Conservation (phyloP, 2,329 filamentous ascomycete species). For the Aspergillus eucalypticola region DNA sequence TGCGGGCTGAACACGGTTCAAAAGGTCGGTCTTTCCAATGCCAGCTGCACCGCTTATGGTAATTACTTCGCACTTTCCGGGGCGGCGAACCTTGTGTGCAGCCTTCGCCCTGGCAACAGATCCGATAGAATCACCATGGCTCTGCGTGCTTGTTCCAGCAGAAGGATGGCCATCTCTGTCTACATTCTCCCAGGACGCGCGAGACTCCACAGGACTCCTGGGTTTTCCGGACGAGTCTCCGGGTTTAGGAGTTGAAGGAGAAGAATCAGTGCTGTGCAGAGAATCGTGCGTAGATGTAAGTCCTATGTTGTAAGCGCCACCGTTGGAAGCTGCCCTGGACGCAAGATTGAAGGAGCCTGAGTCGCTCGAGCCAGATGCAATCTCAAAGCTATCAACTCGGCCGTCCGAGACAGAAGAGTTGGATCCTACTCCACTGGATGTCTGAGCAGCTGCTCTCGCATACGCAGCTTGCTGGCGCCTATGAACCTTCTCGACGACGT, state of each 20-base stretch:
- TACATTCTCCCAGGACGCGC: constrained; percentile 35
- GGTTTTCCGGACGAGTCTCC: constrained; percentile 28
- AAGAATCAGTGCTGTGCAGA: constrained; percentile 36
- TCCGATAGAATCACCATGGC: constrained; percentile 34
- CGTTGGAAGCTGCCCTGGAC: constrained; percentile 41
- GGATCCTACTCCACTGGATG: constrained; percentile 51
- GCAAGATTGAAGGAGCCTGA: constrained; percentile 49
- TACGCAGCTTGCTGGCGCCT: constrained; percentile 57
- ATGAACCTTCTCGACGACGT: constrained; percentile 74
- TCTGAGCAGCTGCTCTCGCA: constrained; percentile 34
- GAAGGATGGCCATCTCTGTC: constrained; percentile 44
- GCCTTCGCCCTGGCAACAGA: constrained; percentile 41
- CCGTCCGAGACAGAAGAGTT: constrained; percentile 55
- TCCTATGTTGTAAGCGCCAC: constrained; percentile 29
- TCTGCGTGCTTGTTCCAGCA: constrained; percentile 29
- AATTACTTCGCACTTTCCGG: constrained; percentile 61
- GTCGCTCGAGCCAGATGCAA: constrained; percentile 57
- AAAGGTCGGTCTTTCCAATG: constrained; percentile 61
- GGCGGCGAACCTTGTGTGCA: constrained; percentile 52
- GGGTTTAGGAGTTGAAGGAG: constrained; percentile 34
- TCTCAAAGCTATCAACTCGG: constrained; percentile 49
- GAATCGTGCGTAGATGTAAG: constrained; percentile 39
- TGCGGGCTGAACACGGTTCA: constrained; percentile 58
- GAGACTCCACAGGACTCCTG: constrained; percentile 42
- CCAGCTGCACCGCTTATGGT: constrained; percentile 59